These are phyloP conservation scores for Scleroderma citrinum DNA, from an alignment of 768 basidiomycete genomes.

Conservation along the genomic window DNA sequence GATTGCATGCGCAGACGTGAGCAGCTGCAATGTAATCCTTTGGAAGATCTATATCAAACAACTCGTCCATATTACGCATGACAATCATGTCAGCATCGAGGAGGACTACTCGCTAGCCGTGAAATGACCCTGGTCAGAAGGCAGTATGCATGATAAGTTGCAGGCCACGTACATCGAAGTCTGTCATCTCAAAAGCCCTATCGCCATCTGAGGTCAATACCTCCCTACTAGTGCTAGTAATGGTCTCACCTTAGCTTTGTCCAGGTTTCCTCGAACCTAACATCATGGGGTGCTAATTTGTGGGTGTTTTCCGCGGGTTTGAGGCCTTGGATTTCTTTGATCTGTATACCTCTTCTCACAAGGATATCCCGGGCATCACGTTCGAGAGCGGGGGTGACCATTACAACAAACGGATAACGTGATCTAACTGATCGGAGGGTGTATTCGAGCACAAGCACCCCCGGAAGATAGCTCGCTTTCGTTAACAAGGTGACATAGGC, in stretches of 20 bases:
- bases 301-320: constrained; percentile 41
- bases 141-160: neutral
- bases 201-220: constrained; percentile 10
- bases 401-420: constrained; percentile 72
- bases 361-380: constrained; percentile 48
- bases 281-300: constrained; percentile 31
- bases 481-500: constrained; percentile 82
- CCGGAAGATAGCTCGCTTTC: constrained; percentile 50
- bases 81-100: constrained; percentile 89
- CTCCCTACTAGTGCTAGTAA: neutral
- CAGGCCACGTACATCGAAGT: constrained; percentile 51
- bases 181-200: constrained; percentile 56
- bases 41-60: constrained; percentile 49
- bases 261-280: constrained; percentile 60
- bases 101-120: constrained; percentile 62
- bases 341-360: constrained; percentile 43
- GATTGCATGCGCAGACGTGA: constrained; percentile 95
- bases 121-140: neutral
- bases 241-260: constrained; percentile 45
- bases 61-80: constrained; percentile 75
- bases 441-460: constrained; percentile 49
- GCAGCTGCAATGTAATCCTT: constrained; percentile 77
- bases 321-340: constrained; percentile 56
- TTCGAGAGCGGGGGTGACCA: constrained; percentile 60
- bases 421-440: constrained; percentile 49